Evolutionary conservation across 2,329 filamentous ascomycete species (phyloP).

Genomic region (Trichoderma guizhouense): DNA sequence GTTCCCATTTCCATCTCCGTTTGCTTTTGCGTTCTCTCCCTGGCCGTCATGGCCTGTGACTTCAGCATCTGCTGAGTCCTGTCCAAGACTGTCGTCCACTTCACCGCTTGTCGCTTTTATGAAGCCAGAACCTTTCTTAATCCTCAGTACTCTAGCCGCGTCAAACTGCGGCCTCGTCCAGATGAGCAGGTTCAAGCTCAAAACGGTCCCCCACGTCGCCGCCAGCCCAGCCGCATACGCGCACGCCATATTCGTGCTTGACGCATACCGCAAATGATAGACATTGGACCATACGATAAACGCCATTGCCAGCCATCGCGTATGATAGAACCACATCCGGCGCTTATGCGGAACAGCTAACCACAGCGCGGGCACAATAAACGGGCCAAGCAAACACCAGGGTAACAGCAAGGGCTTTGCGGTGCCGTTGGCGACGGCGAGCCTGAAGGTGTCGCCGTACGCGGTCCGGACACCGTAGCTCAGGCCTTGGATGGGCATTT

Average conservation of each 20-base stretch:
- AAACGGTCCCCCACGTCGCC: slow-evolving; percentile 49
- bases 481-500: slow-evolving; percentile 22
- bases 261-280: slow-evolving; percentile 39
- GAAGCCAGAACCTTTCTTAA: neutral
- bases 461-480: slow-evolving; percentile 28
- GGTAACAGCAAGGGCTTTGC: slow-evolving; percentile 51
- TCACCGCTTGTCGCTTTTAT: neutral
- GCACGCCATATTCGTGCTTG: slow-evolving; percentile 50
- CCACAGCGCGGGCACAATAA: slow-evolving; percentile 52
- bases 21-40: neutral
- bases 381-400: slow-evolving; percentile 45
- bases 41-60: neutral
- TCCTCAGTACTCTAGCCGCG: slow-evolving; percentile 47
- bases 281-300: slow-evolving; percentile 43
- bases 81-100: neutral
- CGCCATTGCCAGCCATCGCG: slow-evolving; percentile 48
- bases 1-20: neutral
- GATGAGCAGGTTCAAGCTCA: slow-evolving; percentile 47
- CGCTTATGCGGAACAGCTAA: slow-evolving; percentile 53
- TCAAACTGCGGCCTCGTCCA: slow-evolving; percentile 56
- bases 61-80: neutral
- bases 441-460: slow-evolving; percentile 38
- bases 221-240: slow-evolving; percentile 51
- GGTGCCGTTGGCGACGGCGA: slow-evolving; percentile 36
- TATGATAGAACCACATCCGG: slow-evolving; percentile 48